Evolutionary conservation across 768 basidiomycete genomes (phyloP).

Genomic region (Trametes cubensis): DNA sequence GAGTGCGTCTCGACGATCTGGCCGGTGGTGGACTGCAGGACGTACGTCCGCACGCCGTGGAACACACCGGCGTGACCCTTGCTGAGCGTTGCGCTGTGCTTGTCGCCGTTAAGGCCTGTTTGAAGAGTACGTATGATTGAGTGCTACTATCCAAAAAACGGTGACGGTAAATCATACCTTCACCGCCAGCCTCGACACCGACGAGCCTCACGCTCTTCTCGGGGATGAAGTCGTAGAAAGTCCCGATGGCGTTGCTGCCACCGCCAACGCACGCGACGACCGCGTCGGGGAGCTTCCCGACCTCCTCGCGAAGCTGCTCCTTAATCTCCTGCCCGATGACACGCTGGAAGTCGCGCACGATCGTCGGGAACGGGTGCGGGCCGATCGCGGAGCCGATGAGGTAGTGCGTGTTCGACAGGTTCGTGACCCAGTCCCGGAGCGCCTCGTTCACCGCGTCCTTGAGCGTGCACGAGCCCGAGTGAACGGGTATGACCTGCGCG

Average conservation of each 20-base stretch:
- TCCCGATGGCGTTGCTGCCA: conserved; percentile 96
- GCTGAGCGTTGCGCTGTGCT: conserved; percentile 91
- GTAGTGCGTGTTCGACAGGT: conserved; percentile 92
- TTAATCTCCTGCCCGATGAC: conserved; percentile 97
- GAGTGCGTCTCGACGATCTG: conserved; percentile 98
- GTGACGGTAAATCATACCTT: conserved; percentile 55
- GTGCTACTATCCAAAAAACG: not conserved
- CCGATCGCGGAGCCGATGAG: conserved; percentile 97
- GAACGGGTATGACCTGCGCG: conserved; percentile 89
- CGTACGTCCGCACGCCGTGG: conserved; percentile 94
- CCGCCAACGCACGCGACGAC: conserved; percentile 98
- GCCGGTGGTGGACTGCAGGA: conserved; percentile 84
- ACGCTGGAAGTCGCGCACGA: conserved; percentile 97
- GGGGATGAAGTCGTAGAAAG: conserved; percentile 95
- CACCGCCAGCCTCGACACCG: conserved; percentile 97
- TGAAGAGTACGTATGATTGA: not conserved
- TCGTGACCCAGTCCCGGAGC: conserved; percentile 98
- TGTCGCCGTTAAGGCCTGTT: conserved; percentile 76
- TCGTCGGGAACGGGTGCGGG: conserved; percentile 98
- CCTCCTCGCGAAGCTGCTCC: conserved; percentile 67
- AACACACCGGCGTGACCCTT: conserved; percentile 92
- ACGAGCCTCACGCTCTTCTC: conserved; percentile 85
- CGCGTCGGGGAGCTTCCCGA: conserved; percentile 89
- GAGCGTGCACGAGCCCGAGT: conserved; percentile 91
- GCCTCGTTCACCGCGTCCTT: conserved; percentile 99